A percentile compares a stretch with the other conserved stretches of the same genome.
These are phyloP conservation scores for Cystobasidium ongulense DNA, from an alignment of 768 basidiomycete species.

Conservation along the genomic window DNA sequence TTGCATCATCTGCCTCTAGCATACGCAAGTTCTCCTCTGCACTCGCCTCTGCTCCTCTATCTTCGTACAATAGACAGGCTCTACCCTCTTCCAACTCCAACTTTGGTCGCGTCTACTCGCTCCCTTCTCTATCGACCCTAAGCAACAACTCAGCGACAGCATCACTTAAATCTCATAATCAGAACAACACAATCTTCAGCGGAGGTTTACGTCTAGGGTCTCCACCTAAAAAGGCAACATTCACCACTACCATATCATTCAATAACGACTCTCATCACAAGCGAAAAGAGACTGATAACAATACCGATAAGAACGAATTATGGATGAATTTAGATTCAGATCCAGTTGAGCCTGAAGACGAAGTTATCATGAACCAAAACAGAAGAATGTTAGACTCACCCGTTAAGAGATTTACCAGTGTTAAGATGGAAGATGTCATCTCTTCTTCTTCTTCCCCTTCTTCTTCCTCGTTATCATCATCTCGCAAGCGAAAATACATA, in stretches of 20 bases:
- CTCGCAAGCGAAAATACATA: not conserved
- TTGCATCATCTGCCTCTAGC: not conserved
- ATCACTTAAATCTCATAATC: not conserved
- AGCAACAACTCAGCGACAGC: not conserved
- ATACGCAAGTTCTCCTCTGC: not conserved
- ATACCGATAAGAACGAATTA: not conserved
- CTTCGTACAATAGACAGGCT: not conserved
- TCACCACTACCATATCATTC: not conserved
- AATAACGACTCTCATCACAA: not conserved
- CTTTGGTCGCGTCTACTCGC: not conserved
- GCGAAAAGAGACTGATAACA: not conserved
- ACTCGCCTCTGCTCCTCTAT: not conserved
- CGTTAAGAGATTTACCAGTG: not conserved
- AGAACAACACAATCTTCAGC: not conserved
- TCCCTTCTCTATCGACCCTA: not conserved
- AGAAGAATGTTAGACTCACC: not conserved
- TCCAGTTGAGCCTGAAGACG: constrained; percentile 11
- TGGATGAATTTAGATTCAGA: constrained; percentile 4
- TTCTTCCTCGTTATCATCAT: not conserved
- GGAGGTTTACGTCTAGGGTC: not conserved
- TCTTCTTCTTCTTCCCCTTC: not conserved
- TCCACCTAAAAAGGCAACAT: not conserved
- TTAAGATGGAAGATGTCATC: not conserved
- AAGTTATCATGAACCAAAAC: not conserved
- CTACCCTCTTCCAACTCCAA: not conserved